Evolutionary conservation across 2,329 filamentous ascomycete species (phyloP).

Genomic region (Verticillium nonalfalfae): DNA sequence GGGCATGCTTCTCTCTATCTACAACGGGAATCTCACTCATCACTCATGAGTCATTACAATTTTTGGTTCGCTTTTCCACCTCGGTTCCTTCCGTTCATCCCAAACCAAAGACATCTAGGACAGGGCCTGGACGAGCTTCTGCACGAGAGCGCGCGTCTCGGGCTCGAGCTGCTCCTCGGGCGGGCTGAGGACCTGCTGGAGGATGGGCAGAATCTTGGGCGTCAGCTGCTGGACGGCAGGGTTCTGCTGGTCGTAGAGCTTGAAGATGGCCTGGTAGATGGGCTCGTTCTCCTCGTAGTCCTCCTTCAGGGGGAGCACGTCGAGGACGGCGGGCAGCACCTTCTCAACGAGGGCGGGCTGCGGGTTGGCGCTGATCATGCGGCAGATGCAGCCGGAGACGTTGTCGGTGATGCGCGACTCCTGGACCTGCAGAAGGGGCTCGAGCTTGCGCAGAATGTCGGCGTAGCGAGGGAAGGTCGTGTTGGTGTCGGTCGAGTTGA

Average conservation of each 20-base stretch:
- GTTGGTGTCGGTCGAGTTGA: conserved; percentile 66
- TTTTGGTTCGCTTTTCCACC: not conserved
- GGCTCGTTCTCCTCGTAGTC: conserved; percentile 97
- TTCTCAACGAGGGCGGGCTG: conserved; percentile 73
- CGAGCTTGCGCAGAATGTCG: conserved; percentile 76
- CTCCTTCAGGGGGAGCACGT: conserved; percentile 78
- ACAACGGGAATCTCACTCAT: conserved; percentile 2
- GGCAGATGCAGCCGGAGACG: conserved; percentile 80
- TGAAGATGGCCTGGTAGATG: conserved; percentile 83
- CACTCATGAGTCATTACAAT: conserved; percentile 1
- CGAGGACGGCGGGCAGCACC: conserved; percentile 74
- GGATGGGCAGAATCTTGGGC: conserved; percentile 60
- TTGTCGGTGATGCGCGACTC: conserved; percentile 87
- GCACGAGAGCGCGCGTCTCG: conserved; percentile 61
- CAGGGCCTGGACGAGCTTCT: conserved; percentile 52
- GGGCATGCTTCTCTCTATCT: conserved; percentile 1
- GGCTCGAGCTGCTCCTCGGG: conserved; percentile 71
- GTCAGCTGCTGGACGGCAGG: conserved; percentile 64
- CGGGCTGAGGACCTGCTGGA: conserved; percentile 65
- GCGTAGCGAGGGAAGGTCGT: conserved; percentile 71
- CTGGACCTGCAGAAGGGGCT: conserved; percentile 72
- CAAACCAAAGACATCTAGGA: conserved; percentile 5
- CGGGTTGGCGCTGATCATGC: conserved; percentile 89
- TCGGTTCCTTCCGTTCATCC: not conserved
- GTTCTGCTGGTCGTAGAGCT: conserved; percentile 67